These are phyloP conservation scores for Endocalyx cinctus DNA, from an alignment of 2,329 filamentous ascomycete genomes.

Conservation along the genomic window DNA sequence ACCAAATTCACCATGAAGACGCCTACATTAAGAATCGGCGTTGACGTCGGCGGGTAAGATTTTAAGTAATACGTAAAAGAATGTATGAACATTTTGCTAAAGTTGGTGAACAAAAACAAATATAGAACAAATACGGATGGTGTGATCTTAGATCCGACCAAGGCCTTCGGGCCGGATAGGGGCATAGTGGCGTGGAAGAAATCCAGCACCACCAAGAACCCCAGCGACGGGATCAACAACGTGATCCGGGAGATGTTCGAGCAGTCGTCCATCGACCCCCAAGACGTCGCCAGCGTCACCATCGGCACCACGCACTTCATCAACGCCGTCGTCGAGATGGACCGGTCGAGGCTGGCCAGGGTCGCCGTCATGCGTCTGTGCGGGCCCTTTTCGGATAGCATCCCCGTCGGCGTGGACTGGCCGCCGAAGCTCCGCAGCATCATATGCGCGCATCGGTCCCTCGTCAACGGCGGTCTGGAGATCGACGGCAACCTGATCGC, in stretches of 20 bases:
- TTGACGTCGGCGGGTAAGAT: slow-evolving; percentile 16
- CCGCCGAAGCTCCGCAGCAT: slow-evolving; percentile 39
- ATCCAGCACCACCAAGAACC: not conserved
- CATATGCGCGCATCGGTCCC: slow-evolving; percentile 36
- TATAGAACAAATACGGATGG: slow-evolving; percentile 5
- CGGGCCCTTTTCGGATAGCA: slow-evolving; percentile 43
- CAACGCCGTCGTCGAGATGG: slow-evolving; percentile 50
- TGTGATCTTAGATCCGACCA: not conserved
- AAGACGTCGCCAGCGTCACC: slow-evolving; percentile 38
- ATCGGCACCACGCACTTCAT: slow-evolving; percentile 53
- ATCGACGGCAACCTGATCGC: slow-evolving; percentile 41
- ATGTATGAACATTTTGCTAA: slow-evolving; percentile 19
- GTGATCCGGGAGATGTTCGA: slow-evolving; percentile 14
- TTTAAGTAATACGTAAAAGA: slow-evolving; percentile 1
- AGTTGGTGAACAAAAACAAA: too few relatives aligned
- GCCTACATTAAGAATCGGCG: slow-evolving; percentile 13
- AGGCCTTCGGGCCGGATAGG: not conserved
- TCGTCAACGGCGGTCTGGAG: slow-evolving; percentile 44
- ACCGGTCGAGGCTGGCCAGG: slow-evolving; percentile 36
- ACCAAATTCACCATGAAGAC: slow-evolving; percentile 6
- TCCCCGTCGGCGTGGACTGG: slow-evolving; percentile 46
- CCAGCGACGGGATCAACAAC: not conserved
- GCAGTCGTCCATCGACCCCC: slow-evolving; percentile 3
- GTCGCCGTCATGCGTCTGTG: slow-evolving; percentile 50
- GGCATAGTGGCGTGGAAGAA: not conserved